Evolutionary conservation across 352 stramenopile species (phyloP).

Genomic region (Pythium apleroticum): DNA sequence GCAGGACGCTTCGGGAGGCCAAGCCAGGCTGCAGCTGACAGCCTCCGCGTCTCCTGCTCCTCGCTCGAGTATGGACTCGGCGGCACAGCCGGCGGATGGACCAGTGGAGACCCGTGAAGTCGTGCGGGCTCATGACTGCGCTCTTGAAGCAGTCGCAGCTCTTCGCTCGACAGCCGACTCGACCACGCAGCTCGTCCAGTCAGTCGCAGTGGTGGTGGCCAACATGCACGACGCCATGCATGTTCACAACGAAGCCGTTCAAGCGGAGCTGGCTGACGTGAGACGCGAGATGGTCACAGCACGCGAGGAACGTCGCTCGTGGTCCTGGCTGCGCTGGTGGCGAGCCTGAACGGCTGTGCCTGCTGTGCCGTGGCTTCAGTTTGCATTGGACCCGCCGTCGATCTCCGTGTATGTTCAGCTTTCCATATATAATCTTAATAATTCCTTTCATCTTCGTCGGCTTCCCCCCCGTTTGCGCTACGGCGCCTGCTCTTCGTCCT

Average conservation of each 20-base stretch:
- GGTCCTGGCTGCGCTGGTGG: not conserved
- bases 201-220: no score
- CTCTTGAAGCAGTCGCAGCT: no score
- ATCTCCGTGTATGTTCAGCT: no score
- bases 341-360: not conserved
- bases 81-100: no score
- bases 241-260: not conserved
- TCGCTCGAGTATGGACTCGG: no score
- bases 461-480: conserved; percentile 17
- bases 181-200: no score
- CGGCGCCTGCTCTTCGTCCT: conserved; percentile 25
- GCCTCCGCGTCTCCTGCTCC: no score
- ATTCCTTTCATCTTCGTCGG: conserved; percentile 20
- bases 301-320: not conserved
- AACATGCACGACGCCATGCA: not conserved
- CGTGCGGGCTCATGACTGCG: no score
- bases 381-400: no score
- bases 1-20: not conserved
- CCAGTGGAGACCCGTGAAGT: no score
- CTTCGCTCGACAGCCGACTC: no score
- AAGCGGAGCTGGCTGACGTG: not conserved
- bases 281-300: not conserved
- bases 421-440: not conserved
- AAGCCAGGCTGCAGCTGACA: not conserved
- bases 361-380: not conserved